These are phyloP conservation scores for Cladobotryum mycophilum DNA, from an alignment of 2,329 filamentous ascomycete species.

Conservation along the genomic window DNA sequence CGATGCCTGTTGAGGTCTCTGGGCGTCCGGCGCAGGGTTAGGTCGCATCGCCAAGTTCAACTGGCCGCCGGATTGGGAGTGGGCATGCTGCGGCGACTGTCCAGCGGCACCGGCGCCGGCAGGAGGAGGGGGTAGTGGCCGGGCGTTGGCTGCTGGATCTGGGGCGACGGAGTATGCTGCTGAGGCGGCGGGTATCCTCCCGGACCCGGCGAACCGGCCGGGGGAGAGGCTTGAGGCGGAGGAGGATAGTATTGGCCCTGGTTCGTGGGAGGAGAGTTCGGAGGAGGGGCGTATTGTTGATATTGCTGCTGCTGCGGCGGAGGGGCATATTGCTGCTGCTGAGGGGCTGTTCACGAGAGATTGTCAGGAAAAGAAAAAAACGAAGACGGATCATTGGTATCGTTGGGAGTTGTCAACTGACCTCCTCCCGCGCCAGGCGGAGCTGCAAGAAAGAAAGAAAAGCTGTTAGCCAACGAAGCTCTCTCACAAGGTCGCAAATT, in stretches of 20 bases:
- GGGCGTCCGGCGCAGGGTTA: constrained; percentile 17
- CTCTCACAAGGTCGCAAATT: constrained; percentile 1
- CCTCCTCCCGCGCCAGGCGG: constrained; percentile 34
- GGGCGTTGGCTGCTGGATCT: constrained; percentile 19
- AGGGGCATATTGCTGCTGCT: constrained; percentile 22
- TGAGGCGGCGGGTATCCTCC: constrained; percentile 24
- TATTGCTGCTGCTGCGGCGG: constrained; percentile 31
- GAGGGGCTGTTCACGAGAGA: constrained; percentile 1
- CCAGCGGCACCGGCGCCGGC: constrained; percentile 5
- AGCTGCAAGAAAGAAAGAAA: constrained; percentile 32
- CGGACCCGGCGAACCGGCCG: constrained; percentile 10
- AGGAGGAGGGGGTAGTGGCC: constrained; percentile 22
- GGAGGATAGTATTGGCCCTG: constrained; percentile 39
- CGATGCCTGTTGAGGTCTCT: constrained; percentile 13
- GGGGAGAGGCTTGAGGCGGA: constrained; percentile 21
- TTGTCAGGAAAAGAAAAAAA: neutral
- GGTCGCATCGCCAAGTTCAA: constrained; percentile 19
- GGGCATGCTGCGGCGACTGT: constrained; percentile 18
- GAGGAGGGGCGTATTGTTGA: constrained; percentile 40
- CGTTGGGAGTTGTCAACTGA: constrained; percentile 10
- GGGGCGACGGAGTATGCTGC: constrained; percentile 27
- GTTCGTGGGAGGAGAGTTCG: constrained; percentile 41
- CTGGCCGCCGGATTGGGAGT: constrained; percentile 16
- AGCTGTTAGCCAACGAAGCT: constrained; percentile 11
- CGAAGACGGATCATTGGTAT: neutral